Evolutionary conservation across 352 stramenopile genomes (phyloP).

Genomic region (Globisporangium megalacanthum): DNA sequence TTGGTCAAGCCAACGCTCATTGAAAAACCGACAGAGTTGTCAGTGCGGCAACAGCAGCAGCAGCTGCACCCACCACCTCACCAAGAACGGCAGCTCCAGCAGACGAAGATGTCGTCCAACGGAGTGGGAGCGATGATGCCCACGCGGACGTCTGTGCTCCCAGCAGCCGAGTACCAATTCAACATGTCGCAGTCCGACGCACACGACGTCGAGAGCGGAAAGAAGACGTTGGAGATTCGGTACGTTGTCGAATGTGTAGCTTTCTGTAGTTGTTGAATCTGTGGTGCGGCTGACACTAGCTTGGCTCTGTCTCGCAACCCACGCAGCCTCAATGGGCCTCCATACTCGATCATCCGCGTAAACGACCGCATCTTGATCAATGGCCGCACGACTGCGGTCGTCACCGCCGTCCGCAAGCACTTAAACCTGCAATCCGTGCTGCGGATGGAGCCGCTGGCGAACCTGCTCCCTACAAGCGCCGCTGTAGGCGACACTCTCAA

Average conservation of each 20-base stretch:
- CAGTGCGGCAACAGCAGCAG: constrained; percentile 2
- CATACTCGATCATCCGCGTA: constrained; percentile 64
- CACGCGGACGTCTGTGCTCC: constrained; percentile 7
- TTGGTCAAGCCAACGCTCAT: constrained; percentile 2
- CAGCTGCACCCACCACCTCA: constrained; percentile 8
- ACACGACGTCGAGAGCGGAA: constrained; percentile 35
- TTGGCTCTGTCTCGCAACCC: not conserved
- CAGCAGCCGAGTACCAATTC: constrained; percentile 57
- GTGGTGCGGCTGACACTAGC: not conserved
- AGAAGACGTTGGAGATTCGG: constrained; percentile 65
- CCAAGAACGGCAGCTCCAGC: not conserved
- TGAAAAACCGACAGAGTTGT: constrained; percentile 7
- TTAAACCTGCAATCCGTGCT: constrained; percentile 45
- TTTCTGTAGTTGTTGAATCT: not conserved
- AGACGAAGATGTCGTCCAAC: not conserved
- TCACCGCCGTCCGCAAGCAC: constrained; percentile 59
- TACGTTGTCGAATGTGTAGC: constrained; percentile 9
- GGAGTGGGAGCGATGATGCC: not conserved
- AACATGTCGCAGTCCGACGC: constrained; percentile 34
- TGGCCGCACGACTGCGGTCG: constrained; percentile 28
- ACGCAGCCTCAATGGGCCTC: constrained; percentile 45
- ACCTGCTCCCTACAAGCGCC: constrained; percentile 25
- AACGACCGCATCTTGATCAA: constrained; percentile 70
- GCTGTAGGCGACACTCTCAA: constrained; percentile 10
- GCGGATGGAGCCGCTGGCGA: constrained; percentile 40